Conservation (phyloP, 331 rosid genomes). For the Acacia pycnantha region DNA sequence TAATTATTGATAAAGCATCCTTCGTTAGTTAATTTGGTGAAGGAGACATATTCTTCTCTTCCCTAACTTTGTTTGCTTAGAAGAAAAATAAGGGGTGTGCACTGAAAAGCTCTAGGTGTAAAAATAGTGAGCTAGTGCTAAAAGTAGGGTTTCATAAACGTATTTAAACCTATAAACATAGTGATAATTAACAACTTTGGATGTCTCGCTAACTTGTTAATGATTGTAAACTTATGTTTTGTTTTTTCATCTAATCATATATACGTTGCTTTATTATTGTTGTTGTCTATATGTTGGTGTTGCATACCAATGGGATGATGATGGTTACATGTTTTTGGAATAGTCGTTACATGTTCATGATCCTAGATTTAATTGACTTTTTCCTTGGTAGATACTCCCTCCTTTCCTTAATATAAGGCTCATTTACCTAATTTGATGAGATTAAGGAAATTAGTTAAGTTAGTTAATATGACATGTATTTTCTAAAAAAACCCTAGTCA, state of each 20-base stretch:
- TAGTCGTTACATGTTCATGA: background rate
- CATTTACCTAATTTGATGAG: too few species aligned
- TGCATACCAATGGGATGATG: background rate
- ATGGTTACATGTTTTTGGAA: background rate
- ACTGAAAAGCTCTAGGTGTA: background rate
- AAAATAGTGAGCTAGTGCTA: background rate
- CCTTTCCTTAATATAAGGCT: too few species aligned
- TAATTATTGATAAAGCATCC: background rate
- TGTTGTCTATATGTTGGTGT: background rate
- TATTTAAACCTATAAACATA: background rate
- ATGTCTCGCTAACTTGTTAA: background rate
- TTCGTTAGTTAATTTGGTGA: background rate
- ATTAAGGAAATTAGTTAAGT: too few species aligned
- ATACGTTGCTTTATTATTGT: background rate
- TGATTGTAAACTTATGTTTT: background rate
- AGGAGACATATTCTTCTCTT: background rate
- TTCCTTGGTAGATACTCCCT: too few species aligned
- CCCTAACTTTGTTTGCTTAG: background rate
- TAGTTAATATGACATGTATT: too few species aligned
- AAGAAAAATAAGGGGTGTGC: background rate
- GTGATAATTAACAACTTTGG: background rate
- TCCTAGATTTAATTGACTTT: background rate
- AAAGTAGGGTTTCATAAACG: conserved; percentile 2
- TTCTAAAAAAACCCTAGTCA: too few species aligned
- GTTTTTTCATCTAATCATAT: background rate